Evolutionary conservation across 2,329 filamentous ascomycete genomes (phyloP).

Genomic region (Setomelanomma holmii): DNA sequence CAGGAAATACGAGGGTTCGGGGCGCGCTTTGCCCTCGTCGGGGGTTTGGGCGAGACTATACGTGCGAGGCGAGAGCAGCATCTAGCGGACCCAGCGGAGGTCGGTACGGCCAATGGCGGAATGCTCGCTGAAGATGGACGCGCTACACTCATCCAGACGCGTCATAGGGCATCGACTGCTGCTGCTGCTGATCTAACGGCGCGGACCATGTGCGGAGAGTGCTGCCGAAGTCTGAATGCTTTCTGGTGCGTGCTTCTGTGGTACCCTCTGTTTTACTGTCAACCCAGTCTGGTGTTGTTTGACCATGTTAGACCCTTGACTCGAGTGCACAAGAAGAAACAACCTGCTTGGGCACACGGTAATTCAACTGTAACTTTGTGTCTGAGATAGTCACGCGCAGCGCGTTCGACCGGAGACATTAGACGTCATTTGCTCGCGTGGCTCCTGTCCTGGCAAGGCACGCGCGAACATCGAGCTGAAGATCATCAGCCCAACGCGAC

Average conservation of each 20-base stretch:
- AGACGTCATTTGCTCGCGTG: constrained; percentile 20
- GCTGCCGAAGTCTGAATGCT: too few species aligned
- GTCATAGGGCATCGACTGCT: constrained; percentile 21
- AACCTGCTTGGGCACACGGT: neutral
- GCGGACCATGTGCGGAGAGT: neutral
- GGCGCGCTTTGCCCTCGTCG: constrained; percentile 39
- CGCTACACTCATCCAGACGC: constrained; percentile 3
- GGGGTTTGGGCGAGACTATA: constrained; percentile 48
- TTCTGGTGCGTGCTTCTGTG: neutral
- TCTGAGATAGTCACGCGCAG: constrained; percentile 4
- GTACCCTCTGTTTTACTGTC: neutral
- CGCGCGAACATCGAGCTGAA: neutral
- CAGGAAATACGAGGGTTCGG: constrained; percentile 44
- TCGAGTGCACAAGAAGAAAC: neutral
- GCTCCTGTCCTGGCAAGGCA: constrained; percentile 5
- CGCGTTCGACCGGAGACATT: neutral
- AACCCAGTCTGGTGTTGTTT: neutral
- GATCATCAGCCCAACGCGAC: neutral
- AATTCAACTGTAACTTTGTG: neutral
- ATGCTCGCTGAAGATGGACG: constrained; percentile 5
- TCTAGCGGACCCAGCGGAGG: constrained; percentile 31
- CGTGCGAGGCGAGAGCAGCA: constrained; percentile 52
- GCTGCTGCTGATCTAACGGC: constrained; percentile 12
- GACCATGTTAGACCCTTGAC: neutral
- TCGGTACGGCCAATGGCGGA: constrained; percentile 24